Percentiles rank a stretch among this genome's conserved stretches.
phyloP scores from a whole-genome alignment of 805 yeast species.

The Teunomyces kruisii region DNA sequence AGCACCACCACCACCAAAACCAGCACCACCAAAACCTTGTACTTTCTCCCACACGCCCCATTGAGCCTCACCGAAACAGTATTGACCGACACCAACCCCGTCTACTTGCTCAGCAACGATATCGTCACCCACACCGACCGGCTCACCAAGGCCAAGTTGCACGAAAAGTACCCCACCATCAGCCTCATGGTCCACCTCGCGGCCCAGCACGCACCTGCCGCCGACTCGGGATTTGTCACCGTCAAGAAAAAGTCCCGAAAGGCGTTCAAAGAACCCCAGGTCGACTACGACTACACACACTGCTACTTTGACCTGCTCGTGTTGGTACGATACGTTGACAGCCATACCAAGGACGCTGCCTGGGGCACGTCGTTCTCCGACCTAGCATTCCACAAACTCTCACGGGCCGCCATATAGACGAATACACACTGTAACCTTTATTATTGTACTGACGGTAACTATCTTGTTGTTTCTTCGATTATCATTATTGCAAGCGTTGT shows the following conservation, averaged over 20 bases:
- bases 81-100: conserved; percentile 32
- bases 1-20: conserved; percentile 14
- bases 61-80: conserved; percentile 48
- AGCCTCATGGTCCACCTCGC: conserved; percentile 36
- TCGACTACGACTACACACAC: conserved; percentile 28
- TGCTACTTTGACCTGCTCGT: conserved; percentile 30
- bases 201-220: background rate
- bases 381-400: conserved; percentile 40
- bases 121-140: conserved; percentile 55
- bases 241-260: conserved; percentile 20
- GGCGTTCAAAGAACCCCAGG: conserved; percentile 26
- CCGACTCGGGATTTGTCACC: conserved; percentile 11
- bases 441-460: no score
- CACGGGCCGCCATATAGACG: background rate
- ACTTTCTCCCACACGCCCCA: conserved; percentile 78
- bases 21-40: conserved; percentile 32
- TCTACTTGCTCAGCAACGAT: conserved; percentile 51
- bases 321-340: conserved; percentile 16
- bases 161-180: conserved; percentile 43
- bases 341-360: conserved; percentile 25
- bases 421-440: no score
- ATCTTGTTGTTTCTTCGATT: no score
- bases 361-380: conserved; percentile 59
- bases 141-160: conserved; percentile 41
- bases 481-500: conserved; percentile 8